A percentile compares a stretch with the other conserved stretches of the same genome.
Evolutionary conservation across 371 early-diverging fungal genomes (phyloP).

Genomic region (Rhizopus sp.): DNA sequence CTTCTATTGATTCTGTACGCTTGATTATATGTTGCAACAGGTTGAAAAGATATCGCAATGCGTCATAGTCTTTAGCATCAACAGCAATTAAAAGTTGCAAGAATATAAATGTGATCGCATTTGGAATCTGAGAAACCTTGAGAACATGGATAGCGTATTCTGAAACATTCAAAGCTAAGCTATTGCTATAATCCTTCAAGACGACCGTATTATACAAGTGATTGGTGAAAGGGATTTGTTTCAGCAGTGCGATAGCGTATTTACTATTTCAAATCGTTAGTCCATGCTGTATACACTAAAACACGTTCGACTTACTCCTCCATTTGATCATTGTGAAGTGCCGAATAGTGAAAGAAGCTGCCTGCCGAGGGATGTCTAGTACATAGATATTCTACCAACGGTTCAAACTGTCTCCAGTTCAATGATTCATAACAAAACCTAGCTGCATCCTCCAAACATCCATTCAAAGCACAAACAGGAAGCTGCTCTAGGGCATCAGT

Average conservation of each 20-base stretch:
- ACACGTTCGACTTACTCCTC: constrained; percentile 22
- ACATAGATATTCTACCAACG: constrained; percentile 41
- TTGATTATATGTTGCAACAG: constrained; percentile 32
- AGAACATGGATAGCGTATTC: constrained; percentile 25
- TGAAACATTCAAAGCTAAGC: constrained; percentile 23
- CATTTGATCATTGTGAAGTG: constrained; percentile 12
- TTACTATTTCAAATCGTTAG: constrained; percentile 9
- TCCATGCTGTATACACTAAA: neutral
- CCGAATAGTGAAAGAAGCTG: constrained; percentile 38
- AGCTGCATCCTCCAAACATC: constrained; percentile 18
- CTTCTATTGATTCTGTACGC: constrained; percentile 11
- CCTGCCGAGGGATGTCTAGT: constrained; percentile 51
- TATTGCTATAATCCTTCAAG: constrained; percentile 14
- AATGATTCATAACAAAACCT: constrained; percentile 19
- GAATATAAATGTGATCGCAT: constrained; percentile 25
- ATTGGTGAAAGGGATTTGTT: constrained; percentile 34
- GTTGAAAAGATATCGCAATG: constrained; percentile 22
- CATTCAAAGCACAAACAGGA: constrained; percentile 25
- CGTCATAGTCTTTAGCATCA: constrained; percentile 5
- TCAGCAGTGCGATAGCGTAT: constrained; percentile 25
- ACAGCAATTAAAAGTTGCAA: constrained; percentile 35
- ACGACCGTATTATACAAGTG: constrained; percentile 36
- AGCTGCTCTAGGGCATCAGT: constrained; percentile 19
- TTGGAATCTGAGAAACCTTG: constrained; percentile 24
- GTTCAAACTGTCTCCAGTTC: constrained; percentile 30